A percentile compares a stretch with the other conserved stretches of the same genome.
These are phyloP conservation scores for Scleroderma citrinum DNA, from an alignment of 768 basidiomycete genomes.

Conservation along the genomic window DNA sequence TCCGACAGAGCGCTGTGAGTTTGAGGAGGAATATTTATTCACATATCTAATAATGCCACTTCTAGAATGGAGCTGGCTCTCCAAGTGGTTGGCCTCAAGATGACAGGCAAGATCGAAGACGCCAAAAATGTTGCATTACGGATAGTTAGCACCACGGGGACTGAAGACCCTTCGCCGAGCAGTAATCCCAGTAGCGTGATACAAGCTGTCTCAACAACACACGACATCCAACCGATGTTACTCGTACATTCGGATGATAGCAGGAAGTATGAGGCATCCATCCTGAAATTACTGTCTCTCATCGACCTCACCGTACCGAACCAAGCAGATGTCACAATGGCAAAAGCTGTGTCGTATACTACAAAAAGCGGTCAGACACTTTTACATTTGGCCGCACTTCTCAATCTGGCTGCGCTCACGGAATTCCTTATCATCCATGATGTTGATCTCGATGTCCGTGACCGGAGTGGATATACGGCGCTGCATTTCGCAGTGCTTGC, in stretches of 20 bases:
- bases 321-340: conserved; percentile 35
- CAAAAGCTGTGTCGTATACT: conserved; percentile 60
- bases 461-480: conserved; percentile 87
- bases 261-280: conserved; percentile 65
- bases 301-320: conserved; percentile 58
- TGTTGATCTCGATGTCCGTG: conserved; percentile 77
- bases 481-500: conserved; percentile 78
- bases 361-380: conserved; percentile 78
- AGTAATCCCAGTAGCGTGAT: conserved; percentile 39
- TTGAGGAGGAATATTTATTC: conserved; percentile 1
- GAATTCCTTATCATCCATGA: conserved; percentile 65
- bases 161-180: conserved; percentile 41
- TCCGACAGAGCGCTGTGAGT: conserved; percentile 84
- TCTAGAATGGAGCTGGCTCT: conserved; percentile 90
- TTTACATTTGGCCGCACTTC: conserved; percentile 79
- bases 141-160: conserved; percentile 74
- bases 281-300: conserved; percentile 76
- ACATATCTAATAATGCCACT: conserved; percentile 10
- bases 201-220: conserved; percentile 43
- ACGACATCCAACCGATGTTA: conserved; percentile 53
- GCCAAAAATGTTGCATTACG: conserved; percentile 91
- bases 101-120: conserved; percentile 93
- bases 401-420: conserved; percentile 68
- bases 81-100: conserved; percentile 92
- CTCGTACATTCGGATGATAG: conserved; percentile 48